phyloP scores from a whole-genome alignment of 2,329 filamentous ascomycete species.

The Calonectria hongkongensis region DNA sequence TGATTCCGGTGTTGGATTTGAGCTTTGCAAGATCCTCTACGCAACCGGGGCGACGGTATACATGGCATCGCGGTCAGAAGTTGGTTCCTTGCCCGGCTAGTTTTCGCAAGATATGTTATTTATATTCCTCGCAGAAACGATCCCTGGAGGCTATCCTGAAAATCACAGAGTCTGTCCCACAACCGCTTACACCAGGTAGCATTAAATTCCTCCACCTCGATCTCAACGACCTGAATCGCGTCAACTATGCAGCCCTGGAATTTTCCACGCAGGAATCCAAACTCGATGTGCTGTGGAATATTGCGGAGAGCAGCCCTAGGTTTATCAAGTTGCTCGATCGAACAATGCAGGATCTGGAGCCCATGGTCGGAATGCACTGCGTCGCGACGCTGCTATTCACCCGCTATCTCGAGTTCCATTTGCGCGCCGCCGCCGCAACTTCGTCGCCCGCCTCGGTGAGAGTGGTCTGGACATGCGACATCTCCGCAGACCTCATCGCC shows the following conservation, averaged over 20 bases:
- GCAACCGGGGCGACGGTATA: conserved; percentile 71
- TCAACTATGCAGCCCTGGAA: conserved; percentile 60
- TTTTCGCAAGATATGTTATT: background rate
- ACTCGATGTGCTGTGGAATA: conserved; percentile 66
- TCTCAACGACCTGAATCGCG: conserved; percentile 64
- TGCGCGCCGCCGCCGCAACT: conserved; percentile 54
- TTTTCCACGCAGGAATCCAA: conserved; percentile 62
- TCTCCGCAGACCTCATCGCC: conserved; percentile 53
- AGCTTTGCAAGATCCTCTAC: conserved; percentile 72
- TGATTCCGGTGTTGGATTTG: conserved; percentile 66
- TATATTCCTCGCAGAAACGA: conserved; percentile 27
- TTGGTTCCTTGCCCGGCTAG: background rate
- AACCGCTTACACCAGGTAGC: conserved; percentile 36
- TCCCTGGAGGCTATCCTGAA: conserved; percentile 57
- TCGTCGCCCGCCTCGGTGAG: conserved; percentile 49
- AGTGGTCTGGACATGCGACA: conserved; percentile 59
- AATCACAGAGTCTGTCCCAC: conserved; percentile 46
- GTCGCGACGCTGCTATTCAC: conserved; percentile 60
- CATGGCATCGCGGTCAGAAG: conserved; percentile 66
- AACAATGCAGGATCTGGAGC: conserved; percentile 58
- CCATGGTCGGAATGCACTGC: conserved; percentile 59
- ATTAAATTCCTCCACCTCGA: conserved; percentile 62
- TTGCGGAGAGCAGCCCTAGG: conserved; percentile 53
- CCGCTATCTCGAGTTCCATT: conserved; percentile 57
- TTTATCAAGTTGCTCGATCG: conserved; percentile 39